Evolutionary conservation across 129 eudicot genomes (phyloP).

Genomic region (Flaveria linearis): DNA sequence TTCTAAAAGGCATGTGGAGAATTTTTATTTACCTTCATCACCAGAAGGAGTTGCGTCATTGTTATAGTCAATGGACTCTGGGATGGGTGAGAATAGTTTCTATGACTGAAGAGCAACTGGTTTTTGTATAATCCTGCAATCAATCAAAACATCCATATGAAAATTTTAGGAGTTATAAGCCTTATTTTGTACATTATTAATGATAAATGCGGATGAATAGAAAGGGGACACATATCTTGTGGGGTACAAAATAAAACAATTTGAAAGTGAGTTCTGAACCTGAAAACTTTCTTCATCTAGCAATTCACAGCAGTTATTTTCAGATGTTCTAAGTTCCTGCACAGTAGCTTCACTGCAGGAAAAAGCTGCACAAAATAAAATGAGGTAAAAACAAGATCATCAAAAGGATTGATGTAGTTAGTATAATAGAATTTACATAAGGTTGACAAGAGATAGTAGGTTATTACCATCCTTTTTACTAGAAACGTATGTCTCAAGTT

Average conservation of each 20-base stretch:
- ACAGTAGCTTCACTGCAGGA: constrained; percentile 36
- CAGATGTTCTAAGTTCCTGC: constrained; percentile 42
- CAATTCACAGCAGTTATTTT: constrained; percentile 39
- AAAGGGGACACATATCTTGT: background rate
- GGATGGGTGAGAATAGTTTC: constrained; percentile 18
- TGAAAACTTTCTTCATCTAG: constrained; percentile 42
- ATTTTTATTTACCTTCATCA: constrained; percentile 47
- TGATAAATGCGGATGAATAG: background rate
- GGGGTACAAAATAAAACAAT: background rate
- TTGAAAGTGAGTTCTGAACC: constrained; percentile 1
- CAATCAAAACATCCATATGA: background rate
- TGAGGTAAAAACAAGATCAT: background rate
- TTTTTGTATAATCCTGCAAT: constrained; percentile 12
- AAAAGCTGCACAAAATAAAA: constrained; percentile 41
- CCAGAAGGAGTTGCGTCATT: constrained; percentile 7
- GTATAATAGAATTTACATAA: background rate
- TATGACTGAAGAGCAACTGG: background rate
- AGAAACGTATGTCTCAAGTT: constrained; percentile 30
- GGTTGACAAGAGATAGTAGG: background rate
- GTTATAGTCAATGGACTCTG: background rate
- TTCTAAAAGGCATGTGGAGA: background rate
- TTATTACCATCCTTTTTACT: constrained; percentile 56
- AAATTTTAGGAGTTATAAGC: background rate
- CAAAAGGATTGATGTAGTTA: background rate
- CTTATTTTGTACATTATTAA: background rate